Conservation (phyloP, 2,329 filamentous ascomycete species). For the Fusarium annulatum region DNA sequence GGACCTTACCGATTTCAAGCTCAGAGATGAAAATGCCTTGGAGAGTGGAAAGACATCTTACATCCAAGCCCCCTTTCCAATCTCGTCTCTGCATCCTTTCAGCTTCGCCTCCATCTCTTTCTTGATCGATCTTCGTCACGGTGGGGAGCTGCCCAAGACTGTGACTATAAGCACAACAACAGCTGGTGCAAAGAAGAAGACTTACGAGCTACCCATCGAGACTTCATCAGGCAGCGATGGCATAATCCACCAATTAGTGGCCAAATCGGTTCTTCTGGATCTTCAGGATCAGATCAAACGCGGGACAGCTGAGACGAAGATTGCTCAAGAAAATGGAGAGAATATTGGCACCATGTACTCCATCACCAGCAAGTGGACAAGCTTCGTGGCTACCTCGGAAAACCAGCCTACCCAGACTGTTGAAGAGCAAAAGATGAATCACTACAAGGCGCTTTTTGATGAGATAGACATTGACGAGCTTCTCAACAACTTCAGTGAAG, state of each 20-base stretch:
- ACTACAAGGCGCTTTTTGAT: neutral
- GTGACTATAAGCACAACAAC: neutral
- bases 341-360: neutral
- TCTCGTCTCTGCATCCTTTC: neutral
- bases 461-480: neutral
- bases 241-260: fast-evolving
- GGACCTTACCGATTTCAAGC: fast-evolving
- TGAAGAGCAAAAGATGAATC: fast-evolving
- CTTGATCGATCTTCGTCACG: neutral
- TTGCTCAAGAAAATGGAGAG: fast-evolving
- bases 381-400: fast-evolving
- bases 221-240: fast-evolving
- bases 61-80: neutral
- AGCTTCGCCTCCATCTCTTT: neutral
- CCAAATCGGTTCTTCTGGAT: fast-evolving
- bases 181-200: fast-evolving
- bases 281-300: fast-evolving
- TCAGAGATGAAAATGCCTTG: too few species aligned
- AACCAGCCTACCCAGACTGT: fast-evolving
- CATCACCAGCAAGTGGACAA: neutral
- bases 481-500: neutral
- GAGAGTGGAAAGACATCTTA: neutral
- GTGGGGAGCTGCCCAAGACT: fast-evolving
- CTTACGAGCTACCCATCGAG: fast-evolving
- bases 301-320: fast-evolving